A percentile compares a stretch with the other conserved stretches of the same genome.
Evolutionary conservation across 495 filamentous ascomycete species (phyloP).

Genomic region (Penicillium subrubescens): DNA sequence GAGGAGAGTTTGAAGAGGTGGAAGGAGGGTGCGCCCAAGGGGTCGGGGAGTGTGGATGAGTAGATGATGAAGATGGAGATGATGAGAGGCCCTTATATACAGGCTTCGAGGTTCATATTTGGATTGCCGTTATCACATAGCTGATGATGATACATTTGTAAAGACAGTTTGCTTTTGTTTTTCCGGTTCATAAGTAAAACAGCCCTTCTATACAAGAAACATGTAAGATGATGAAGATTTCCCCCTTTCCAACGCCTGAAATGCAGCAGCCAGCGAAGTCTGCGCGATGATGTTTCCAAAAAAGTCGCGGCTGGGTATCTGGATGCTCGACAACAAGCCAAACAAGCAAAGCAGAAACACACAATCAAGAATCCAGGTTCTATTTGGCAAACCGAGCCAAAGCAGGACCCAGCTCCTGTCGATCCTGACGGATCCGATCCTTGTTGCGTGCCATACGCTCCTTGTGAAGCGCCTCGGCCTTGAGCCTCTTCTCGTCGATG

Average conservation of each 20-base stretch:
- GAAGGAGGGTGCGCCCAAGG: constrained; percentile 52
- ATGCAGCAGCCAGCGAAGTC: constrained; percentile 29
- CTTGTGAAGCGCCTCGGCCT: constrained; percentile 67
- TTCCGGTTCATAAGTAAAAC: constrained; percentile 11
- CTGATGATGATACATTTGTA: constrained; percentile 16
- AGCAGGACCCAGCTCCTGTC: constrained; percentile 69
- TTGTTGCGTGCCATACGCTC: constrained; percentile 62
- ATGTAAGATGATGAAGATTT: constrained; percentile 13
- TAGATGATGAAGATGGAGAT: constrained; percentile 16
- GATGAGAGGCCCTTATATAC: not conserved
- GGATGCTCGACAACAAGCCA: constrained; percentile 20
- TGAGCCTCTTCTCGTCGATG: constrained; percentile 81
- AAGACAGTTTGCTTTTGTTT: constrained; percentile 26
- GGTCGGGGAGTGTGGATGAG: constrained; percentile 45
- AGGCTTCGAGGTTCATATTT: not conserved
- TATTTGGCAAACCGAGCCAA: constrained; percentile 69
- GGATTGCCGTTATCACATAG: not conserved
- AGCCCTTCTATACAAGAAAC: constrained; percentile 21
- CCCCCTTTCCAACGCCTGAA: constrained; percentile 33
- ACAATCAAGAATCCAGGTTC: constrained; percentile 16
- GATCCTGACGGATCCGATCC: constrained; percentile 61
- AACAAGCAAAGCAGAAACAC: constrained; percentile 28
- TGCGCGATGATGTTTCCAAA: constrained; percentile 14
- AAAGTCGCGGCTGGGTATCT: constrained; percentile 28
- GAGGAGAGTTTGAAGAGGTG: constrained; percentile 55